A percentile compares a stretch with the other conserved stretches of the same genome.
These are phyloP conservation scores for Lepidium aucheri DNA, from an alignment of 345 rosid species.

Conservation along the genomic window DNA sequence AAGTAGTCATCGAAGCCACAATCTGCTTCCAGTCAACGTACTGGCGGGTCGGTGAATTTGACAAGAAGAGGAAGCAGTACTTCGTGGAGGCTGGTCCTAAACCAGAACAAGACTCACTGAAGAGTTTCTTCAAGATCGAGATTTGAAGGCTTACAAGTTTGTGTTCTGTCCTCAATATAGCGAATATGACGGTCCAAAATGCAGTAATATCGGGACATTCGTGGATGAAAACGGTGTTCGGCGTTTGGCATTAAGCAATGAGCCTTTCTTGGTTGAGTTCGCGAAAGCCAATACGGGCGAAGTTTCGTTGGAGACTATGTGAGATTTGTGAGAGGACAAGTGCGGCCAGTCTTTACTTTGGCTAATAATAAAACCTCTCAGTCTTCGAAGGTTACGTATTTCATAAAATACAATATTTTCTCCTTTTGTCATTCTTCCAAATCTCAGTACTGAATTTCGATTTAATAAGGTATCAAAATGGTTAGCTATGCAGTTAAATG, in stretches of 20 bases:
- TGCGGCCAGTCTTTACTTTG: not conserved
- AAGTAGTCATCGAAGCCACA: conserved; percentile 25
- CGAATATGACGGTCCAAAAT: too few species aligned
- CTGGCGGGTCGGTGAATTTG: conserved; percentile 41
- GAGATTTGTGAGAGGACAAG: not conserved
- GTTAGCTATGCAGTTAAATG: too few species aligned
- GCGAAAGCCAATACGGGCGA: conserved; percentile 34
- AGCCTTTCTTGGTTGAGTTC: conserved; percentile 47
- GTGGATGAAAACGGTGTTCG: conserved; percentile 31
- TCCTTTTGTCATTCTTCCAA: too few species aligned
- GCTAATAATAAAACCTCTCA: not conserved
- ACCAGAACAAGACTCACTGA: conserved; percentile 24
- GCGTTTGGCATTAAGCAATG: conserved; percentile 41
- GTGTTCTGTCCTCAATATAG: too few species aligned
- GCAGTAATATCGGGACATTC: conserved; percentile 45
- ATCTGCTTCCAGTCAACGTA: conserved; percentile 36
- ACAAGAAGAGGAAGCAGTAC: conserved; percentile 28
- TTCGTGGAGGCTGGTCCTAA: conserved; percentile 40
- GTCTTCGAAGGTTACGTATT: not conserved
- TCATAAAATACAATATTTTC: too few species aligned
- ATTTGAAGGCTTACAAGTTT: conserved; percentile 39
- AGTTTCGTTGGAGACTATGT: conserved; percentile 9
- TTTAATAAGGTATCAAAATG: too few species aligned
- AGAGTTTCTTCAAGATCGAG: conserved; percentile 56
- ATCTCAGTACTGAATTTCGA: too few species aligned